Evolutionary conservation across 2,329 filamentous ascomycete species (phyloP).

Genomic region (Beauveria sp.): DNA sequence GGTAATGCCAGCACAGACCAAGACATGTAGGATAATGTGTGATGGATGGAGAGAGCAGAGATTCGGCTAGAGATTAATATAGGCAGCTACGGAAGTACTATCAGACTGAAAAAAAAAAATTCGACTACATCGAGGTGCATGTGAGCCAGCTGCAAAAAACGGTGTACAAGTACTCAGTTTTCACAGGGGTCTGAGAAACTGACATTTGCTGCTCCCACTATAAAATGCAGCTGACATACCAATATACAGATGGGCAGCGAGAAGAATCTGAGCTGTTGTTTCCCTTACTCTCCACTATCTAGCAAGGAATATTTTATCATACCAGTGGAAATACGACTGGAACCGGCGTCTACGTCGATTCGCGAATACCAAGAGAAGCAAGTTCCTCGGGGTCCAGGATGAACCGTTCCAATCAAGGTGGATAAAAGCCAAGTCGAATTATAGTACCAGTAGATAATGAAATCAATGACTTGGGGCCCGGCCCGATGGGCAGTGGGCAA

Average conservation of each 20-base stretch:
- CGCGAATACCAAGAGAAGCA: not conserved
- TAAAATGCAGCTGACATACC: not conserved
- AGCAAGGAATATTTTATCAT: not conserved
- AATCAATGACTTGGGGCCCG: too few relatives aligned
- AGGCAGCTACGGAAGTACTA: not conserved
- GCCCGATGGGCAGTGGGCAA: too few relatives aligned
- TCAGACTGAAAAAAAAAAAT: not conserved
- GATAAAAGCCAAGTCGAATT: not conserved
- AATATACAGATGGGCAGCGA: too few relatives aligned
- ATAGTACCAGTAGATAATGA: too few relatives aligned
- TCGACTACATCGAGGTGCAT: not conserved
- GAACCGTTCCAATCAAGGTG: not conserved
- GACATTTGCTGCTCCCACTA: not conserved
- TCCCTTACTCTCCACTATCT: not conserved
- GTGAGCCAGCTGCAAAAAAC: not conserved
- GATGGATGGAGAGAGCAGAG: too few relatives aligned
- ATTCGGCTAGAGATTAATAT: not conserved
- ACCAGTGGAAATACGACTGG: not conserved
- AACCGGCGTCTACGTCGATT: too few relatives aligned
- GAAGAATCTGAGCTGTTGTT: too few relatives aligned
- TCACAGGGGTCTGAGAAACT: not conserved
- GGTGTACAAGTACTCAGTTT: too few relatives aligned
- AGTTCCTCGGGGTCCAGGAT: not conserved
- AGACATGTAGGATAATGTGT: not conserved
- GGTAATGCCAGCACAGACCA: not conserved